These are phyloP conservation scores for Fusarium tricinctum DNA, from an alignment of 2,329 filamentous ascomycete species.

Conservation along the genomic window DNA sequence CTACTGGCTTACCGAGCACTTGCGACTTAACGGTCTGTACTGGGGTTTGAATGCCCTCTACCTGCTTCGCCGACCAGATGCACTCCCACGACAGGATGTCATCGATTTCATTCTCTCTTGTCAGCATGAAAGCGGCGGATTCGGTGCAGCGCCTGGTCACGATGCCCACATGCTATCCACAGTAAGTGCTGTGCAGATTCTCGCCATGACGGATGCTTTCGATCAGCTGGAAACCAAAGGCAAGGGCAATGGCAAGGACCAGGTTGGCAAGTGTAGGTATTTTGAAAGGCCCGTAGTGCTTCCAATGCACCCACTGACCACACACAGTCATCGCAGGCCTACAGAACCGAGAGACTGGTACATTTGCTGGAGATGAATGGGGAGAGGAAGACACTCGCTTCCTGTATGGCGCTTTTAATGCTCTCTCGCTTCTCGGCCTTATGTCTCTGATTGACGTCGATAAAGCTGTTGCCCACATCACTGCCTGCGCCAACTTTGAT, in stretches of 20 bases:
- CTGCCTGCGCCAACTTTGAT: conserved; percentile 91
- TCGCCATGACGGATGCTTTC: conserved; percentile 87
- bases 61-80: conserved; percentile 84
- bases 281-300: conserved; percentile 23
- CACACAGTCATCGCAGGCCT: conserved; percentile 79
- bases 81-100: conserved; percentile 82
- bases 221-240: conserved; percentile 82
- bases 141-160: conserved; percentile 93
- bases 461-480: conserved; percentile 83
- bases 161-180: conserved; percentile 98
- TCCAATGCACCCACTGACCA: conserved; percentile 42
- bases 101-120: conserved; percentile 97
- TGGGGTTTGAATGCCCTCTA: conserved; percentile 94
- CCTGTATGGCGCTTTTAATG: conserved; percentile 90
- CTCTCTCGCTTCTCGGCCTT: conserved; percentile 84
- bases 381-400: conserved; percentile 97
- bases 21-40: conserved; percentile 95
- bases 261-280: conserved; percentile 83
- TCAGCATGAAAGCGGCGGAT: conserved; percentile 88
- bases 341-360: conserved; percentile 85
- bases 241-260: conserved; percentile 70
- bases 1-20: conserved; percentile 97
- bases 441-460: conserved; percentile 81
- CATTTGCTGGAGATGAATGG: conserved; percentile 95
- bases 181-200: conserved; percentile 92